Evolutionary conservation across 2,329 filamentous ascomycete species (phyloP).

Genomic region (Diplodia seriata): DNA sequence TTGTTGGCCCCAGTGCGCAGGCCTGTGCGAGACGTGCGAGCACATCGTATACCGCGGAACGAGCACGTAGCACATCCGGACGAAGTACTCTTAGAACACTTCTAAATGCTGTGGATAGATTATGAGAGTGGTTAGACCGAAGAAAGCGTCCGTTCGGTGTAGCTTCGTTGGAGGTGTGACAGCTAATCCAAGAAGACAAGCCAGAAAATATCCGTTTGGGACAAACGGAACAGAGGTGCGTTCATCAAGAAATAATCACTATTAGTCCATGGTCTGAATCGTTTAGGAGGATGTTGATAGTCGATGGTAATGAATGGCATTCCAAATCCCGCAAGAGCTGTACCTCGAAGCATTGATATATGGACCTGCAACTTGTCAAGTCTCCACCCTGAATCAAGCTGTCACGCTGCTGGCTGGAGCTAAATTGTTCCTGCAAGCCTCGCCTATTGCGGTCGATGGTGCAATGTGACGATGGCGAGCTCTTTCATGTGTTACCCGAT

Average conservation of each 20-base stretch:
- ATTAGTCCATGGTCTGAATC: background rate
- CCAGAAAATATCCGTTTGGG: background rate
- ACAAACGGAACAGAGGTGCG: background rate
- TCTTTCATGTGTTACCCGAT: background rate
- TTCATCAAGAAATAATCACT: background rate
- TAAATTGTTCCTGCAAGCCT: background rate
- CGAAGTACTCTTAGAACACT: no score
- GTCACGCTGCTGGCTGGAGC: background rate
- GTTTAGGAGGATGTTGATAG: background rate
- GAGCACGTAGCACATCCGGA: background rate
- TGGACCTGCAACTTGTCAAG: background rate
- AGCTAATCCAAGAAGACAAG: background rate
- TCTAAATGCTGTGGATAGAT: background rate
- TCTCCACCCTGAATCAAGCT: background rate
- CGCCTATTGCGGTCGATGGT: background rate
- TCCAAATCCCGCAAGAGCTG: no score
- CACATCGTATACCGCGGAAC: slow-evolving; percentile 20
- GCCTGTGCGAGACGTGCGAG: slow-evolving; percentile 14
- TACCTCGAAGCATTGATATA: background rate
- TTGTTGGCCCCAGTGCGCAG: slow-evolving; percentile 16
- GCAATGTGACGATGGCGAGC: background rate
- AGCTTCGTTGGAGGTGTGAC: background rate
- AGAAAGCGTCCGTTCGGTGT: background rate
- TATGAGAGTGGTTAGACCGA: no score
- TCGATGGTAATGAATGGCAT: no score